Percentiles rank a stretch among this genome's conserved stretches.
Evolutionary conservation across 768 basidiomycete species (phyloP).

Genomic region (Arthromyces matolae): DNA sequence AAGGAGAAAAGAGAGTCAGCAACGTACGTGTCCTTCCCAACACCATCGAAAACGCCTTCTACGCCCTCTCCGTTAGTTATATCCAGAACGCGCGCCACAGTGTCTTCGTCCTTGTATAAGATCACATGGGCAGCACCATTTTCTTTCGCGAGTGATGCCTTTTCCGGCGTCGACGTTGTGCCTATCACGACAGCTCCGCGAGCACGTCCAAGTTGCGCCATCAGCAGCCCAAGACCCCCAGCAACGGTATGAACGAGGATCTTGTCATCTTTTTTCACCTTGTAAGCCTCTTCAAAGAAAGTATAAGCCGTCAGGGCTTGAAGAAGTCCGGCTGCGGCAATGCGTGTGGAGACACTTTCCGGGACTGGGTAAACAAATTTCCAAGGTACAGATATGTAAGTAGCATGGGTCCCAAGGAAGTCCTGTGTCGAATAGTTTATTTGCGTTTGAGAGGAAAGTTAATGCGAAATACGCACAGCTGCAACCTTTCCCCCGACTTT

Average conservation of each 20-base stretch:
- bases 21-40: constrained; percentile 92
- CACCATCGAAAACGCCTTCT: constrained; percentile 88
- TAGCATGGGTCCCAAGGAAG: constrained; percentile 53
- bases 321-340: constrained; percentile 63
- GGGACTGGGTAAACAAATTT: constrained; percentile 64
- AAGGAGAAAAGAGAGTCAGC: background rate
- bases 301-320: constrained; percentile 78
- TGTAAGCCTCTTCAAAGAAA: constrained; percentile 82
- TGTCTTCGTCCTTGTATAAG: constrained; percentile 71
- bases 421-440: too few species aligned
- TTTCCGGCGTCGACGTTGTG: constrained; percentile 82
- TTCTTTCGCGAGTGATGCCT: constrained; percentile 73
- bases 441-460: too few species aligned
- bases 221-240: constrained; percentile 76
- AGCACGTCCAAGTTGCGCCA: constrained; percentile 64
- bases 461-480: constrained; percentile 43
- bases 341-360: constrained; percentile 48
- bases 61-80: constrained; percentile 79
- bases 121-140: constrained; percentile 88
- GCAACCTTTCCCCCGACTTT: constrained; percentile 70
- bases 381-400: constrained; percentile 70
- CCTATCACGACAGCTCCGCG: constrained; percentile 90
- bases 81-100: constrained; percentile 67
- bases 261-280: constrained; percentile 73
- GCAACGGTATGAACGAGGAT: constrained; percentile 90